These are phyloP conservation scores for Mallotus nudiflorus DNA, from an alignment of 345 rosid species.

Conservation along the genomic window DNA sequence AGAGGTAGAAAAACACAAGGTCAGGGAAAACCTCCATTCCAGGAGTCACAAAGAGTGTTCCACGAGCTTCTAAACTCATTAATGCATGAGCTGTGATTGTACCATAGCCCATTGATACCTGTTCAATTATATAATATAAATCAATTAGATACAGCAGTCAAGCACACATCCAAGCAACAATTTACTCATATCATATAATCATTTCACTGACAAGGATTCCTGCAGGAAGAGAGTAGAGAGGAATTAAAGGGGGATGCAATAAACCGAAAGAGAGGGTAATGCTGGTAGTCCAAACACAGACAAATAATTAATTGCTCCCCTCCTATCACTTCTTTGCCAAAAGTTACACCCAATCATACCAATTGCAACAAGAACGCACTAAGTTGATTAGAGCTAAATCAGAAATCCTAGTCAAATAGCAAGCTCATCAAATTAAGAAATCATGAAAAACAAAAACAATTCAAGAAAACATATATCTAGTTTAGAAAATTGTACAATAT, in stretches of 20 bases:
- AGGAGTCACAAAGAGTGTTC: constrained; percentile 76
- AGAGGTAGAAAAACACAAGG: constrained; percentile 2
- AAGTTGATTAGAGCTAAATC: no score
- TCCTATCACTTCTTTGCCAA: background rate
- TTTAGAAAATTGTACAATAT: background rate
- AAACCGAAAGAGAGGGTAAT: background rate
- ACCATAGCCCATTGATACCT: constrained; percentile 97
- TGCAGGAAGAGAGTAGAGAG: background rate
- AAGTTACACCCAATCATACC: background rate
- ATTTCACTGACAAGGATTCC: background rate
- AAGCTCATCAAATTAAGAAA: background rate
- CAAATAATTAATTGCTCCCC: background rate
- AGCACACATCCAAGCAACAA: constrained; percentile 2
- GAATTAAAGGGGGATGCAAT: background rate
- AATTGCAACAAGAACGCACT: no score
- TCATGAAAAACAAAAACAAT: background rate
- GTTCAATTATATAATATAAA: constrained; percentile 26
- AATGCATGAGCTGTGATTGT: constrained; percentile 80
- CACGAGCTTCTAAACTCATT: constrained; percentile 94
- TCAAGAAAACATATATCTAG: background rate
- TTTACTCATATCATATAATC: no score
- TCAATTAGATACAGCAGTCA: constrained; percentile 11
- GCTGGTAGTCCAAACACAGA: background rate
- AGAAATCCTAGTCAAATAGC: no score
- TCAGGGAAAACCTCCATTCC: constrained; percentile 69